Conservation (phyloP, 257 asterid genomes). For the Primulina eburnea region DNA sequence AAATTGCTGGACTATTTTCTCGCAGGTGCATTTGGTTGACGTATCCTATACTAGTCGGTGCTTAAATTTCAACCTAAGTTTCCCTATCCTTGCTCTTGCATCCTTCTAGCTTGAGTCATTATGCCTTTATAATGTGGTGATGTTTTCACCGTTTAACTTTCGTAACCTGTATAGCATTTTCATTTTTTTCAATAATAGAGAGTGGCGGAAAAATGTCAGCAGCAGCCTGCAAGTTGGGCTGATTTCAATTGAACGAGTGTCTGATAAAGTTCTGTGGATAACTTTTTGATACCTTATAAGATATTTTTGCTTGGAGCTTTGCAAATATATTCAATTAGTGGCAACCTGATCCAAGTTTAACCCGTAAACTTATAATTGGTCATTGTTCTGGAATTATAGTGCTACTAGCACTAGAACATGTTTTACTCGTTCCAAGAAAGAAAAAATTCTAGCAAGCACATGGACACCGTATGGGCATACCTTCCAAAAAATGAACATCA, state of each 20-base stretch:
- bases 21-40: neutral
- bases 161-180: neutral
- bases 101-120: conserved; percentile 12
- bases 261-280: neutral
- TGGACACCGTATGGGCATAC: neutral
- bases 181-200: conserved; percentile 4
- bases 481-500: conserved; percentile 1
- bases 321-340: neutral
- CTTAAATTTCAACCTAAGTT: neutral
- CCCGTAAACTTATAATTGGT: neutral
- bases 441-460: neutral
- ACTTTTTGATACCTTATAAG: neutral
- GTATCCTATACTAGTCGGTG: neutral
- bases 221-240: neutral
- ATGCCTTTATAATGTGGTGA: conserved; percentile 8
- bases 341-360: neutral
- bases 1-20: neutral
- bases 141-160: conserved; percentile 2
- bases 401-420: neutral
- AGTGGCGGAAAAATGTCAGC: conserved; percentile 3
- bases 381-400: neutral
- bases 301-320: neutral
- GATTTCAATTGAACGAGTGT: neutral
- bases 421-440: neutral
- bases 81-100: neutral